Evolutionary conservation across 306 rosid genomes (phyloP), one percentile per base, ranked within the genome.

Genomic region (Vigna radiata): DNA sequence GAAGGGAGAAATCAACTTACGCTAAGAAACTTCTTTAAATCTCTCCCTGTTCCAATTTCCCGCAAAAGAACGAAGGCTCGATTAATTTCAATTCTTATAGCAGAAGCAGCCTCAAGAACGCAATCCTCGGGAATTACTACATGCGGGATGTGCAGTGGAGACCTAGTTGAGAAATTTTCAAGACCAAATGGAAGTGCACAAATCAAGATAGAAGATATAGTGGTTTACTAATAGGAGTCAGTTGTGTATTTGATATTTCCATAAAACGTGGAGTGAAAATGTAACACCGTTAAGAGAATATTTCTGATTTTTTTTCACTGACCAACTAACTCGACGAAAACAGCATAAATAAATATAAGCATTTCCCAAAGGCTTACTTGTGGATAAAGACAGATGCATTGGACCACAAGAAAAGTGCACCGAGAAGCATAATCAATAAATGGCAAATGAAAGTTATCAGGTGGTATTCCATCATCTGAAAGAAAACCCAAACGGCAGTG

Each of bases 401-500:
- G 80, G 93, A 85, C 94, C 94, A 91, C 83, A 88, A 77, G 89
- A 91, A 90, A 68, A 87, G 83, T 54, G 73, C 59, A 0, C 74
- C 86, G 72, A 90, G 79, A 36, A 85, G n/a, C 39, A 89, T 31
- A 81, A 94, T 91, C 85, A 86, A 8, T 4, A 75, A 65, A 82
- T 91, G 97, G 87, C 98, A 90, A 43, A 88, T 70, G 63, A 94
- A 79, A 56, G 97, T 86, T 79, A 91, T 77, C 16, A 94, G 52
- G 76, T 91, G 97, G 82, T 94, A 91, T 44, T 88, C 86, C 77
- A 91, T 74, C 72, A 85, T 47, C 87, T 91, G 94, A 75, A 94
- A 94, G 84, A 91, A 81, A 68, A 87, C n/a, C 97, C 98, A 94
- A 75, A 91, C 41, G 14, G 74, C 86, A 11, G 97, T 94, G 76